Conservation (phyloP, 2,329 filamentous ascomycete species). For the Neodidymelliopsis sp. region DNA sequence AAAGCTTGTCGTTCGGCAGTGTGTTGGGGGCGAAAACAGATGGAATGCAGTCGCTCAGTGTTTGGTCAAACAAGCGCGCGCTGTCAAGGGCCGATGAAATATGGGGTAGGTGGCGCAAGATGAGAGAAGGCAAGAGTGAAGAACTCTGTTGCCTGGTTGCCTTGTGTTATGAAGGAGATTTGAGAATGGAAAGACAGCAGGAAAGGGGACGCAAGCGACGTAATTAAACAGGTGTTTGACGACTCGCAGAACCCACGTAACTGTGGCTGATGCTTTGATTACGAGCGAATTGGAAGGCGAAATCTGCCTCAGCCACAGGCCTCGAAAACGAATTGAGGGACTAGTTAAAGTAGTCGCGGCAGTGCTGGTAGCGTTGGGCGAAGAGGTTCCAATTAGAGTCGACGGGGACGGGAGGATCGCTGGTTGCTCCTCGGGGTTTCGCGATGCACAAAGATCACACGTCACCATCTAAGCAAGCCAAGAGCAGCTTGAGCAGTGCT, state of each 20-base stretch:
- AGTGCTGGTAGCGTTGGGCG: constrained; percentile 15
- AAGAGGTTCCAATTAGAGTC: constrained; percentile 17
- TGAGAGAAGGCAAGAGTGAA: neutral
- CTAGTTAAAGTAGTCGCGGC: constrained; percentile 5
- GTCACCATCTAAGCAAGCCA: constrained; percentile 35
- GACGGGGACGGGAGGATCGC: neutral
- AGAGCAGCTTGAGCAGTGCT: constrained; percentile 26
- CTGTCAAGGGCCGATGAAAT: constrained; percentile 5
- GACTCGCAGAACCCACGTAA: constrained; percentile 7
- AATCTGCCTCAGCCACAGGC: constrained; percentile 6
- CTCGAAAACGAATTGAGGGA: neutral
- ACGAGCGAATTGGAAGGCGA: constrained; percentile 16
- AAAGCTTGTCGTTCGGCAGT: constrained; percentile 11
- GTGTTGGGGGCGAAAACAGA: constrained; percentile 20
- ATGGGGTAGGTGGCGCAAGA: constrained; percentile 13
- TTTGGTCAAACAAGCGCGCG: constrained; percentile 23
- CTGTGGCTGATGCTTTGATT: constrained; percentile 14
- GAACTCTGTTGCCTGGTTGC: constrained; percentile 11
- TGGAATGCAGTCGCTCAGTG: constrained; percentile 13
- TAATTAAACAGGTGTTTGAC: constrained; percentile 20
- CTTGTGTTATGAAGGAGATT: constrained; percentile 8
- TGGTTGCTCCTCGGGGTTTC: constrained; percentile 9
- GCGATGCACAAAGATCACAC: constrained; percentile 28
- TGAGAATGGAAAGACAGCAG: constrained; percentile 4
- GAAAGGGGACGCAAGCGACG: constrained; percentile 18